Conservation (phyloP, 2,329 filamentous ascomycete species). For the Rugonectria rugulosa region DNA sequence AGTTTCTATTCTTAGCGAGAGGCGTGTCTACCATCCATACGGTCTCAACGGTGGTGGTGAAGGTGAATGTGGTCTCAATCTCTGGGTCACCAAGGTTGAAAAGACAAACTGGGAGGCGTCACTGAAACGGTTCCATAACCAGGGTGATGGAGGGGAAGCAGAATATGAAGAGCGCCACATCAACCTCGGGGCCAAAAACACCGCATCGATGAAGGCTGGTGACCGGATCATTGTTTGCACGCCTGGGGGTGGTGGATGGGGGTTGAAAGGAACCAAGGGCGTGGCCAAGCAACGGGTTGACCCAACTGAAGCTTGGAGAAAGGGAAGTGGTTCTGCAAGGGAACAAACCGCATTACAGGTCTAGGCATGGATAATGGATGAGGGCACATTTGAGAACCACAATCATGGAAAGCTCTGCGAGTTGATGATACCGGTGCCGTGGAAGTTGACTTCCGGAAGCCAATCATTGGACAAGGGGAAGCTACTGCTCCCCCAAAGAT, state of each 20-base stretch:
- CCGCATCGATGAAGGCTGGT: constrained; percentile 76
- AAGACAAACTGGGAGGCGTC: constrained; percentile 60
- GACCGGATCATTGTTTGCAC: constrained; percentile 81
- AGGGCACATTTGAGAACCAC: neutral
- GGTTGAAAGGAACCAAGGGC: constrained; percentile 64
- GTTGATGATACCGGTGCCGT: neutral
- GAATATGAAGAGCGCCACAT: constrained; percentile 69
- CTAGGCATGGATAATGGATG: constrained; percentile 35
- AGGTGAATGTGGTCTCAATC: constrained; percentile 79
- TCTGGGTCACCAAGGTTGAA: constrained; percentile 82
- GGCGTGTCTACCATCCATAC: constrained; percentile 74
- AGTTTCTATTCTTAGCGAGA: constrained; percentile 78
- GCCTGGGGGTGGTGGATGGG: constrained; percentile 83
- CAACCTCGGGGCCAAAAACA: constrained; percentile 82
- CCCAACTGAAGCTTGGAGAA: constrained; percentile 59
- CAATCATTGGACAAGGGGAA: neutral
- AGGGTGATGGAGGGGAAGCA: constrained; percentile 42
- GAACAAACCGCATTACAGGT: constrained; percentile 68
- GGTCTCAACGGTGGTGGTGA: constrained; percentile 85
- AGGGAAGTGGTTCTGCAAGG: constrained; percentile 63
- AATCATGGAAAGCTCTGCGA: constrained; percentile 15
- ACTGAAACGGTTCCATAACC: constrained; percentile 48
- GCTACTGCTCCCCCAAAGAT: neutral
- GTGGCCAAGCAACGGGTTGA: constrained; percentile 61
- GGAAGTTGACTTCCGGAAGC: neutral